phyloP scores from a whole-genome alignment of 495 filamentous ascomycete species.

The Talaromyces borbonicus region DNA sequence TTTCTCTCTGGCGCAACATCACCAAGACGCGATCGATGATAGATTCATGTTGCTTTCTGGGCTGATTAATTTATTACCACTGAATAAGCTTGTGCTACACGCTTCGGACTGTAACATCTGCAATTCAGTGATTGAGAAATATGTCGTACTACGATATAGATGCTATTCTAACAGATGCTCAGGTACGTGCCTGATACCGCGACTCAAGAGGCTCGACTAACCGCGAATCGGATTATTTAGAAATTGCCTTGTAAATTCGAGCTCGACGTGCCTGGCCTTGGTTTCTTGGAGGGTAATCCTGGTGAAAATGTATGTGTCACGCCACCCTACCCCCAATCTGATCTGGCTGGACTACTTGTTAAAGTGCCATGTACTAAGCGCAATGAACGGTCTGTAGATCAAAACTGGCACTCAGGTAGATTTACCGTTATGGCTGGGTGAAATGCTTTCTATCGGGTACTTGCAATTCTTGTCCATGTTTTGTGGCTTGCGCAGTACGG shows the following conservation, averaged over 20 bases:
- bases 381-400: slow-evolving; percentile 46
- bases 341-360: no score
- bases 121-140: slow-evolving; percentile 4
- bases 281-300: slow-evolving; percentile 74
- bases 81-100: neutral
- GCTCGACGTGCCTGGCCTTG: slow-evolving; percentile 74
- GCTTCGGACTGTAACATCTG: neutral
- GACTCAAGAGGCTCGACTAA: no score
- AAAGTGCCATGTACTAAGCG: no score
- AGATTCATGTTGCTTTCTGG: no score
- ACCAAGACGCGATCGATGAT: no score
- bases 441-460: slow-evolving; percentile 81
- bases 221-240: slow-evolving; percentile 37
- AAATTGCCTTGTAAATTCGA: slow-evolving; percentile 95
- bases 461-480: neutral
- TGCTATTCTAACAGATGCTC: slow-evolving; percentile 84
- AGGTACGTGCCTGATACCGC: slow-evolving; percentile 39
- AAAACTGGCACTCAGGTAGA: slow-evolving; percentile 69
- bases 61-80: no score
- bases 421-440: slow-evolving; percentile 92
- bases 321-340: neutral
- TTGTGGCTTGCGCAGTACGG: neutral
- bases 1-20: no score
- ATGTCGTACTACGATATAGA: slow-evolving; percentile 92
- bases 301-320: slow-evolving; percentile 44